Evolutionary conservation across 2,329 filamentous ascomycete species (phyloP).

Genomic region (Cladosporium oxysporum): DNA sequence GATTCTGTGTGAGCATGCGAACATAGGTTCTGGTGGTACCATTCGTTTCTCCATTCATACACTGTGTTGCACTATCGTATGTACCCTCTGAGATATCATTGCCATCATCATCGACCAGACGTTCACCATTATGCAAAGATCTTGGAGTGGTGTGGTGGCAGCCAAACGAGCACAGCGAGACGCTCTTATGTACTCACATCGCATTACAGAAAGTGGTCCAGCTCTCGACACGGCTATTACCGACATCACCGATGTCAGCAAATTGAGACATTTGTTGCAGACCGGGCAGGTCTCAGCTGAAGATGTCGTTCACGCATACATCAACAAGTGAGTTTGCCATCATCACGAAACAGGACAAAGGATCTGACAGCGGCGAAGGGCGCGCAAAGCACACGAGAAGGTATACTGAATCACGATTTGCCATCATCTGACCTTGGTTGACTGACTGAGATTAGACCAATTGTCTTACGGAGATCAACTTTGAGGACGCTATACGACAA

Average conservation of each 20-base stretch:
- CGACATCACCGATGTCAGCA: background rate
- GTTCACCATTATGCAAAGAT: background rate
- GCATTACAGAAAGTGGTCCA: background rate
- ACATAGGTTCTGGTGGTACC: too few relatives aligned
- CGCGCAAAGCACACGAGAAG: slow-evolving; percentile 24
- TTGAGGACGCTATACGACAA: slow-evolving; percentile 53
- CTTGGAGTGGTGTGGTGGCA: background rate
- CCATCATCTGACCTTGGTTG: background rate
- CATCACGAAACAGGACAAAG: background rate
- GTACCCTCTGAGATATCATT: too few relatives aligned
- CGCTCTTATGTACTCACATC: background rate
- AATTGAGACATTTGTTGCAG: background rate
- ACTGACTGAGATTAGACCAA: background rate
- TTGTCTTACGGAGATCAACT: slow-evolving; percentile 52
- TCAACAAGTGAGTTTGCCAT: slow-evolving; percentile 20
- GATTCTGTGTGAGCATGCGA: too few relatives aligned
- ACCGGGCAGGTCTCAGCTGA: slow-evolving; percentile 16
- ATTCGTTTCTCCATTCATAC: too few relatives aligned
- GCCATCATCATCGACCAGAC: too few relatives aligned
- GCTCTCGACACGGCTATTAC: background rate
- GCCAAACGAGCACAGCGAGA: background rate
- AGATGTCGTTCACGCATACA: slow-evolving; percentile 22
- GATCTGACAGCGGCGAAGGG: slow-evolving; percentile 15
- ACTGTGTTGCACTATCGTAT: too few relatives aligned
- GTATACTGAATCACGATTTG: slow-evolving; percentile 11